Evolutionary conservation across 1,139 yeast genomes (phyloP).

Genomic region (Lodderomyces elongisporus): DNA sequence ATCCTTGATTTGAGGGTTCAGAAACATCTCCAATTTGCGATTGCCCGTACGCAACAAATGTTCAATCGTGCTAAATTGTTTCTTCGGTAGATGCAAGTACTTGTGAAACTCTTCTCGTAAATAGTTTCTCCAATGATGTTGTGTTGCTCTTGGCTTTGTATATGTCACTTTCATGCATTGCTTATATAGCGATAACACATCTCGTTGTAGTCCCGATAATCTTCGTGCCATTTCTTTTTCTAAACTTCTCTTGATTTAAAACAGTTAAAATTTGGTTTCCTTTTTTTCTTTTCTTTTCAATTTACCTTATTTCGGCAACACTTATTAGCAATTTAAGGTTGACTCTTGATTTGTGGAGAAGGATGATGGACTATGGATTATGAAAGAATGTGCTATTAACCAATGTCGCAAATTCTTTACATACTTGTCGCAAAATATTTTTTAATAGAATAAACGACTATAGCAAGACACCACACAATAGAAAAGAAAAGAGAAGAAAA

Average conservation of each 20-base stretch:
- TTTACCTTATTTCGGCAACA: too few species aligned
- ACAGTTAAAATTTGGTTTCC: neutral
- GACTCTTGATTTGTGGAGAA: neutral
- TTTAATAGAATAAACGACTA: too few species aligned
- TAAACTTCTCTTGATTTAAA: too few species aligned
- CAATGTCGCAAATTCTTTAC: too few species aligned
- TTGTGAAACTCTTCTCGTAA: constrained; percentile 61
- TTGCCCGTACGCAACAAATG: constrained; percentile 76
- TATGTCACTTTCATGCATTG: constrained; percentile 50
- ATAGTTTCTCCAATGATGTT: constrained; percentile 42
- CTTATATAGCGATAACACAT: constrained; percentile 61
- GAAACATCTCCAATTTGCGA: constrained; percentile 67
- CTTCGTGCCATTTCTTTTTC: constrained; percentile 16
- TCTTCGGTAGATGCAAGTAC: constrained; percentile 55
- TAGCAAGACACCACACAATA: too few species aligned
- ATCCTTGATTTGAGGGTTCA: constrained; percentile 61
- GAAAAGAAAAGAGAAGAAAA: too few species aligned
- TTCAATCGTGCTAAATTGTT: constrained; percentile 84
- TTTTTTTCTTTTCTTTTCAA: neutral
- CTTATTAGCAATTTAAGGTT: neutral
- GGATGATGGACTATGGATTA: too few species aligned
- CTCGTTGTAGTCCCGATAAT: constrained; percentile 58
- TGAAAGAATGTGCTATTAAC: too few species aligned
- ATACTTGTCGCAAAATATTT: too few species aligned
- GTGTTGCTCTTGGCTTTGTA: constrained; percentile 48